A percentile compares a stretch with the other conserved stretches of the same genome.
phyloP scores from a whole-genome alignment of 139 green algal genomes.

The Chlamydomonas sp. region DNA sequence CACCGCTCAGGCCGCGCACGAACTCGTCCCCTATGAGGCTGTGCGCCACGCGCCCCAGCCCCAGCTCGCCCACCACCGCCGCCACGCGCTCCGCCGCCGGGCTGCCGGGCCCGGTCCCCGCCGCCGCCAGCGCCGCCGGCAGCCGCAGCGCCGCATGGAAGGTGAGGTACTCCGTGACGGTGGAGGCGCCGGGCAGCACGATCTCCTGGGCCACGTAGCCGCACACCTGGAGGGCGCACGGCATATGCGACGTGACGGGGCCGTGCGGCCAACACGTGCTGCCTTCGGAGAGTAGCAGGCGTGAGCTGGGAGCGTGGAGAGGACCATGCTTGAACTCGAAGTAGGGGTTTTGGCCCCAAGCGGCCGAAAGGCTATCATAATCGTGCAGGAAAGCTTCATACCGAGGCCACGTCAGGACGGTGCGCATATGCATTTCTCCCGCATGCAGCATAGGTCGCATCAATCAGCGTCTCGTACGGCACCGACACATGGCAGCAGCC shows the following conservation, averaged over 20 bases:
- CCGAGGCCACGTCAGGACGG: too few species aligned
- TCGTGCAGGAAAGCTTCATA: too few species aligned
- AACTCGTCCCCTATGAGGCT: slow-evolving; percentile 67
- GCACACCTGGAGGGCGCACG: slow-evolving; percentile 17
- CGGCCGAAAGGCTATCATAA: too few species aligned
- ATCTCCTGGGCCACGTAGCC: slow-evolving; percentile 77
- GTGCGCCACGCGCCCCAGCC: slow-evolving; percentile 55
- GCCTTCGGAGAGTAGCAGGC: too few species aligned
- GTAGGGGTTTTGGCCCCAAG: too few species aligned
- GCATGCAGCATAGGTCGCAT: too few species aligned
- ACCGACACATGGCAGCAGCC: background rate
- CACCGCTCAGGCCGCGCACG: slow-evolving; percentile 59
- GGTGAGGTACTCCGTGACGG: slow-evolving; percentile 79
- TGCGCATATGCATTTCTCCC: too few species aligned
- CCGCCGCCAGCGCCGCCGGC: slow-evolving; percentile 29
- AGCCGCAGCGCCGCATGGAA: slow-evolving; percentile 78
- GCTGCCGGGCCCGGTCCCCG: background rate
- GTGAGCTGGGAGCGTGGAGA: too few species aligned
- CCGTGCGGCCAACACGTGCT: too few species aligned
- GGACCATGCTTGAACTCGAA: too few species aligned
- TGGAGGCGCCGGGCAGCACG: slow-evolving; percentile 72
- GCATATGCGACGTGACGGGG: background rate
- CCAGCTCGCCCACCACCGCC: slow-evolving; percentile 40
- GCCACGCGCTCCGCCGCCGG: slow-evolving; percentile 14
- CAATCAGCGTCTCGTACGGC: too few species aligned